Evolutionary conservation across 2,329 filamentous ascomycete genomes (phyloP), one percentile per base, ranked within the genome.

Genomic region (Sporothrix protearum): DNA sequence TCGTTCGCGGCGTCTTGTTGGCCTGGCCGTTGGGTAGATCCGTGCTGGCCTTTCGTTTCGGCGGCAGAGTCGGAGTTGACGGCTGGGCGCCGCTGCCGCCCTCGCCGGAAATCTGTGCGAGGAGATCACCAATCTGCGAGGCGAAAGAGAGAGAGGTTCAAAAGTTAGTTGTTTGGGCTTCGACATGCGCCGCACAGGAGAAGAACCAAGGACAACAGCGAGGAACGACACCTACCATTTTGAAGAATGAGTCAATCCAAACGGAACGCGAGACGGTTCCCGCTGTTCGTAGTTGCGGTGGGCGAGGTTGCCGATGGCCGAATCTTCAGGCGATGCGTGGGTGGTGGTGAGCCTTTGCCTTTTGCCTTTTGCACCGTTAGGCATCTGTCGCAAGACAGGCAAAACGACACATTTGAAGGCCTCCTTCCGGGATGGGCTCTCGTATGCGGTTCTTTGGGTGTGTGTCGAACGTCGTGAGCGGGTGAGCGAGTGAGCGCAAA

Each of bases 41-140:
- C 72, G 85, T 82, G 47, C 86, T 85, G 66, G 87, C 85, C 77
- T 89, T 90, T 74, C 88, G 84, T 79, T 90, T 90, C 49, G 81
- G 78, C 36, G 78, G 76, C 76, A 19, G 80, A 75, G 57, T 74
- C 71, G 64, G 78, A 19, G 81, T 76, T 16, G 83, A 76, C 10
- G 81, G 77, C 36, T 81, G 74, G 70, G 78, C 57, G 76, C 83
- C 80, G 77, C 85, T 83, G 76, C 82, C 80, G 77, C 85, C 83
- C 74, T 84, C 83, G 77, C 88, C 88, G 74, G 83, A 86, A 75
- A 91, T 90, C 77, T 88, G 85, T 75, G 87, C 88, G 45, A 88
- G 82, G n/a, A 88, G 81, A 74, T 88, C 86, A 73, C 83, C 80
- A 75, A 88, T 88, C 85, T 86, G 72, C 68, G 6, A 39, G 25